phyloP scores from a whole-genome alignment of 116 monocot species.

The Thalassia testudinum region DNA sequence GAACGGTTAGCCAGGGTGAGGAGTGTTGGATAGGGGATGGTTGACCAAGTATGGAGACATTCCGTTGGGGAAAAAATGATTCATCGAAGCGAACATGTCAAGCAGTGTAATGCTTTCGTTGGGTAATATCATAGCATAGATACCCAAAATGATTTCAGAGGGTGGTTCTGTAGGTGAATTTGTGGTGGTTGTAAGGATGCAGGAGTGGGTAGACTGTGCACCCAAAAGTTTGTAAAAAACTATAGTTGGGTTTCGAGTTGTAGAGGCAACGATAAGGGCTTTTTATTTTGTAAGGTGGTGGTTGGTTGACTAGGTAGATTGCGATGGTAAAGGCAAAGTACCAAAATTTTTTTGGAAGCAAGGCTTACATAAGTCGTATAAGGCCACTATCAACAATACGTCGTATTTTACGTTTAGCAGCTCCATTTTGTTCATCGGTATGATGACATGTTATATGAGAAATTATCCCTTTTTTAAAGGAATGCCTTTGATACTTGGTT shows the following conservation, averaged over 20 bases:
- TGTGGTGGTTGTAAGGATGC: not conserved
- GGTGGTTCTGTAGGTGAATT: not conserved
- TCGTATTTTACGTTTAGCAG: not conserved
- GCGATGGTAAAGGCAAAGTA: not conserved
- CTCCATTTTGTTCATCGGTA: not conserved
- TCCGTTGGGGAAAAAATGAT: not conserved
- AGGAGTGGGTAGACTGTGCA: not conserved
- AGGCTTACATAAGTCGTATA: not conserved
- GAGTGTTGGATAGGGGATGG: not conserved
- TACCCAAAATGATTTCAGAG: not conserved
- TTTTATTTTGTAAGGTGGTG: not conserved
- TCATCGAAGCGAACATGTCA: not conserved
- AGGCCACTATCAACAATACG: not conserved
- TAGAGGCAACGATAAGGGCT: not conserved
- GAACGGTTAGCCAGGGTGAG: not conserved
- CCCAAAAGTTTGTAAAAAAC: not conserved
- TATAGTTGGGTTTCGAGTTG: not conserved
- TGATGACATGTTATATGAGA: not conserved
- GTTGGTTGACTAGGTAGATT: not conserved
- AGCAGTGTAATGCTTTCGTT: not conserved
- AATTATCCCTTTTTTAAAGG: not conserved
- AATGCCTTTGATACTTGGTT: not conserved
- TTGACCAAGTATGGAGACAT: not conserved
- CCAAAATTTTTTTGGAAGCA: not conserved
- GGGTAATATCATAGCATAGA: not conserved